Conservation (phyloP, 192 early-diverging fungal species). For the Umbelopsis sp. region DNA sequence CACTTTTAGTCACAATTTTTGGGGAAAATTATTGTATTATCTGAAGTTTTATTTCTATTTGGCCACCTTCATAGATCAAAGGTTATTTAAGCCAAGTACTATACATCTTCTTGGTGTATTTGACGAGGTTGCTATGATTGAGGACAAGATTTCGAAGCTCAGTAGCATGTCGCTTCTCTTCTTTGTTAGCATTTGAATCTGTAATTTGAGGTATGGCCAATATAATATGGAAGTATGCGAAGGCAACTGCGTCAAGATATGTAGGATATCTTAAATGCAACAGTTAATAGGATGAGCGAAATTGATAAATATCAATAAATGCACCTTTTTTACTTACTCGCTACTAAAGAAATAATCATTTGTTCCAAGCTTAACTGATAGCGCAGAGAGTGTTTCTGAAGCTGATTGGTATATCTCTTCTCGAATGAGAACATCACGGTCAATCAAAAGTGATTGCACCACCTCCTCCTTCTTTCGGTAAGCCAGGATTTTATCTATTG, state of each 20-base stretch:
- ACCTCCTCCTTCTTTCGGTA: conserved; percentile 36
- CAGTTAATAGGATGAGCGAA: background rate
- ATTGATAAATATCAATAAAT: background rate
- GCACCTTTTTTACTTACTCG: conserved; percentile 38
- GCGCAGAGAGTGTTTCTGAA: conserved; percentile 46
- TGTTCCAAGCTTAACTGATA: conserved; percentile 51
- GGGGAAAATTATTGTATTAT: too few relatives aligned
- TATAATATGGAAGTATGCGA: conserved; percentile 62
- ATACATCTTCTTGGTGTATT: conserved; percentile 41
- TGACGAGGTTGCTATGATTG: conserved; percentile 54
- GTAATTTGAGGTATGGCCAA: conserved; percentile 36
- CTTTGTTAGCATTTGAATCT: conserved; percentile 8
- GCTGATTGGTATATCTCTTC: conserved; percentile 63
- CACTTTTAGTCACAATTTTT: too few relatives aligned
- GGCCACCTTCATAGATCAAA: too few relatives aligned
- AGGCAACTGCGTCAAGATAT: conserved; percentile 55
- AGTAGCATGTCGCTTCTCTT: conserved; percentile 35
- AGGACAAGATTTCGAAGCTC: conserved; percentile 46
- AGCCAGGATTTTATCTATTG: conserved; percentile 34
- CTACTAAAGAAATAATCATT: conserved; percentile 51
- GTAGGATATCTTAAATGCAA: conserved; percentile 41
- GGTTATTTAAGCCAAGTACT: conserved; percentile 25
- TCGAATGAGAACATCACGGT: conserved; percentile 56
- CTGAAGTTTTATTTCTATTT: too few relatives aligned
- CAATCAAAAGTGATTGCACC: conserved; percentile 56